A percentile compares a stretch with the other conserved stretches of the same genome.
These are phyloP conservation scores for Poa annua DNA, from an alignment of 176 grass and related monocot species.

Conservation along the genomic window DNA sequence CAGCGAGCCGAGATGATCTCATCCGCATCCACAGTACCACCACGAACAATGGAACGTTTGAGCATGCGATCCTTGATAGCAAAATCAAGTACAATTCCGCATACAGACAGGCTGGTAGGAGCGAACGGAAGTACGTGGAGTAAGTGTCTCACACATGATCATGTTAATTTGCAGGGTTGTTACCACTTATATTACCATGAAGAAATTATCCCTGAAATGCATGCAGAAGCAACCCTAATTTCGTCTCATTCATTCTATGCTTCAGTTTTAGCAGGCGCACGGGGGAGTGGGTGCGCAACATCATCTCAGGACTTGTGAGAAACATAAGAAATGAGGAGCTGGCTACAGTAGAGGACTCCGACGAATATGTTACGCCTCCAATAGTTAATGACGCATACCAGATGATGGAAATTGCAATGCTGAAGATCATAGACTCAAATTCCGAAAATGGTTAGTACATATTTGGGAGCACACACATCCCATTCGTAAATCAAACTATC, in stretches of 20 bases:
- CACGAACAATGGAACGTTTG: background rate
- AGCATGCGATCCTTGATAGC: conserved; percentile 28
- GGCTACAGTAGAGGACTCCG: background rate
- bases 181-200: background rate
- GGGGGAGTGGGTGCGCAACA: background rate
- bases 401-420: background rate
- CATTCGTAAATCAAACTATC: background rate
- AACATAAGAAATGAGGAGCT: background rate
- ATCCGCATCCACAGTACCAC: background rate
- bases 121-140: background rate
- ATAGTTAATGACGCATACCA: conserved; percentile 7
- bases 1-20: background rate
- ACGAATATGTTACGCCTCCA: background rate
- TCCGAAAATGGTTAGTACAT: background rate
- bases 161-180: background rate
- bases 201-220: background rate
- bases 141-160: background rate
- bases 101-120: background rate
- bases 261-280: background rate
- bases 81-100: background rate
- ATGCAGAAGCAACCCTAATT: background rate
- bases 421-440: background rate
- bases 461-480: background rate
- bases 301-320: background rate
- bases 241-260: background rate